Evolutionary conservation across 345 rosid species (phyloP), one percentile per base, ranked within the genome.

Genomic region (Erysimum cheiranthoides): DNA sequence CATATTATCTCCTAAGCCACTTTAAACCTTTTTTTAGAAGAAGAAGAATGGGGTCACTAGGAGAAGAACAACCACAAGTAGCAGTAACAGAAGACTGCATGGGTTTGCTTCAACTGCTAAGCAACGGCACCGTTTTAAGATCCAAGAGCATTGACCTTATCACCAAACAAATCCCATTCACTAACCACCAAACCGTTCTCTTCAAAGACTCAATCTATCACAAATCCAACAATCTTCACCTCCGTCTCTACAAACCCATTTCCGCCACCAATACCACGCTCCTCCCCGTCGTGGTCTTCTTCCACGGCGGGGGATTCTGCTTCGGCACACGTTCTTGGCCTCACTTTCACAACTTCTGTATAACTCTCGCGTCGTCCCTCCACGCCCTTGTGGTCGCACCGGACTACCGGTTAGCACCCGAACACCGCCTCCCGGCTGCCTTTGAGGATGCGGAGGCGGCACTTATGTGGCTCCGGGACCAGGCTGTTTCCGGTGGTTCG

Each of bases 261-360:
- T 57, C 74, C 4, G 10, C 28, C 6, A 39, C 56, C 2, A 8
- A 43, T 31, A 30, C 28, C 10, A 3, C 6, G 0, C 78, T 58
- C 49, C 76, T 86, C 14, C 91, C 89, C 10, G 57, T 87, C 67
- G 31, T 82, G 17, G 16, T 79, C 53, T 87, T 61, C 76, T 77
- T 93, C 71, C 98, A 89, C 56, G 98, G 98, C 1, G 98, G 98
- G 3, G 98, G 98, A 0, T 93, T 93, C 46, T 93, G 97, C 57
- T 77, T 91, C 2, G 97, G 98, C 38, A 88, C 97, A 5, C 84
- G 89, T 3, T 51, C 61, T 35, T 93, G 96, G 97, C 96, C 97
- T 17, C 87, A 75, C 80, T 83, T 71, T 32, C 97, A 91, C 78
- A 91, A 86, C 82, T 85, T 83, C 39, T 91, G 98, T 75, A 49